phyloP scores from a whole-genome alignment of 352 stramenopile genomes.

The Bremia lactucae region DNA sequence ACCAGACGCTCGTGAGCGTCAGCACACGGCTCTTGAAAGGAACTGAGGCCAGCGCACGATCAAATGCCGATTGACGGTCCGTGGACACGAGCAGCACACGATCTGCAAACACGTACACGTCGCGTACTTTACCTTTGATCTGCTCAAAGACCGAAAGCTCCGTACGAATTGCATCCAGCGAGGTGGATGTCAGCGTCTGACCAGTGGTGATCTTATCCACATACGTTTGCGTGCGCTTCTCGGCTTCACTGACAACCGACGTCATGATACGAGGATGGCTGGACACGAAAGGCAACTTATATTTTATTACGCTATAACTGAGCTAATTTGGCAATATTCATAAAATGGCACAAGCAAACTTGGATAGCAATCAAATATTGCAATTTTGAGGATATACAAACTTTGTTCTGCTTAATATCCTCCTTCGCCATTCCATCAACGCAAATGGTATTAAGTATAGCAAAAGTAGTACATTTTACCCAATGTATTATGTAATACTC shows the following conservation, averaged over 20 bases:
- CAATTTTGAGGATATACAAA: too few relatives aligned
- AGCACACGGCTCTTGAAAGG: slow-evolving; percentile 97
- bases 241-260: slow-evolving; percentile 29
- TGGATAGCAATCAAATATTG: too few relatives aligned
- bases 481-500: too few relatives aligned
- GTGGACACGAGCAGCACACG: slow-evolving; percentile 95
- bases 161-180: slow-evolving; percentile 28
- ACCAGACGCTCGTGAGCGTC: slow-evolving; percentile 92
- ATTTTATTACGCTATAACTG: too few relatives aligned
- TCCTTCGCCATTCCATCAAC: too few relatives aligned
- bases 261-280: slow-evolving; percentile 4
- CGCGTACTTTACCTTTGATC: slow-evolving; percentile 84
- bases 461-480: too few relatives aligned
- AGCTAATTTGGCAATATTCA: too few relatives aligned
- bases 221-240: slow-evolving; percentile 64
- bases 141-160: slow-evolving; percentile 40
- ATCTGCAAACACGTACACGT: slow-evolving; percentile 85
- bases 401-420: too few relatives aligned
- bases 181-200: slow-evolving; percentile 40
- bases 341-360: too few relatives aligned
- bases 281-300: neutral
- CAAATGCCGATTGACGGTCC: slow-evolving; percentile 97
- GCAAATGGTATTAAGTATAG: too few relatives aligned
- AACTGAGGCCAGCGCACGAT: slow-evolving; percentile 91
- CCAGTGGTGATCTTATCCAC: slow-evolving; percentile 40